These are phyloP conservation scores for Pterocarpus macrocarpus DNA, from an alignment of 306 rosid species.

Conservation along the genomic window DNA sequence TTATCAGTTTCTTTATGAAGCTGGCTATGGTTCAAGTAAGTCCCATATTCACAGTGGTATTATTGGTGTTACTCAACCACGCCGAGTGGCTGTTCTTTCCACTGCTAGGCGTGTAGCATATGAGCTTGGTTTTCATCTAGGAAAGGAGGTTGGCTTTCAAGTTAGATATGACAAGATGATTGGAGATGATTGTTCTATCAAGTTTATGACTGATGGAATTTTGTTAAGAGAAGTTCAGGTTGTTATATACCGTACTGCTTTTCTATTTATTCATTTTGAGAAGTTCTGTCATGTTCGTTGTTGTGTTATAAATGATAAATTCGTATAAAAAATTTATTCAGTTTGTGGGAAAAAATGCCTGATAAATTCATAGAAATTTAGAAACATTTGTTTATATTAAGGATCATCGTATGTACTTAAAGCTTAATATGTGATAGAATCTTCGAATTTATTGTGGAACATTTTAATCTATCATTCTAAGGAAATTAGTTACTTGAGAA, in stretches of 20 bases:
- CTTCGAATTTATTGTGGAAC: slow-evolving; percentile 20
- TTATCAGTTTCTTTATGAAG: slow-evolving; percentile 85
- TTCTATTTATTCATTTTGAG: slow-evolving; percentile 10
- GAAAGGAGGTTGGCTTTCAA: slow-evolving; percentile 92
- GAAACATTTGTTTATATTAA: slow-evolving; percentile 24
- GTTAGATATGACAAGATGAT: slow-evolving; percentile 91
- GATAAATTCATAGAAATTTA: background rate
- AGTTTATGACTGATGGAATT: slow-evolving; percentile 98
- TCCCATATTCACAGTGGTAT: slow-evolving; percentile 60
- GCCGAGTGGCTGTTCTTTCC: slow-evolving; percentile 94
- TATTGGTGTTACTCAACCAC: slow-evolving; percentile 96
- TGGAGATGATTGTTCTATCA: slow-evolving; percentile 83
- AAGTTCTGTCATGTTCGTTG: slow-evolving; percentile 22
- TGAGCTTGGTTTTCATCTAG: slow-evolving; percentile 83
- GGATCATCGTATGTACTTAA: slow-evolving; percentile 13
- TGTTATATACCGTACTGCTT: slow-evolving; percentile 41
- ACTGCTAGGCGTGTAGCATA: slow-evolving; percentile 93
- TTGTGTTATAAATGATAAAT: slow-evolving; percentile 29
- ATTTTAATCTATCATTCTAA: slow-evolving; percentile 21
- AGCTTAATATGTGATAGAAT: slow-evolving; percentile 4
- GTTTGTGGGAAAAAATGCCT: slow-evolving; percentile 15
- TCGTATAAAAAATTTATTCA: slow-evolving; percentile 2
- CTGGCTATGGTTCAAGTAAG: slow-evolving; percentile 84
- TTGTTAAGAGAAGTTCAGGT: slow-evolving; percentile 96
- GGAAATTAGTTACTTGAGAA: slow-evolving; percentile 12